Base-by-base conservation (phyloP, 495 filamentous ascomycete genomes). In the Aspergillus incahuasiensis region DNA sequence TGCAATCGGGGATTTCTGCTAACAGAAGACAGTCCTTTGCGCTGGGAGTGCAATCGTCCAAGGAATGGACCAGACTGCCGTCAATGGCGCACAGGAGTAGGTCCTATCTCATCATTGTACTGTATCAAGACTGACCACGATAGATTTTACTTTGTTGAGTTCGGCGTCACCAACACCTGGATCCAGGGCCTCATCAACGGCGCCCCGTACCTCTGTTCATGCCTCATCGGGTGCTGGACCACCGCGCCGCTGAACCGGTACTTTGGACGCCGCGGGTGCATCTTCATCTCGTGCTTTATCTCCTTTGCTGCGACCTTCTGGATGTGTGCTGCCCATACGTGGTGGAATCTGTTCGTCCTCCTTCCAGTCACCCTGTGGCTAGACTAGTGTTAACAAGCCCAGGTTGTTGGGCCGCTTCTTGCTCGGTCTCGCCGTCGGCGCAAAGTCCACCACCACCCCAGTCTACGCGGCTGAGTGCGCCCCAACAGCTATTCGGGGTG, bases 31-130 rank as follows among this genome's bases (percentile, higher is more conserved):
- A 40, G 69, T 70, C 63, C 30, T 72, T 15, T 78, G 69, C 77
- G 74, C 57, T 72, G 74, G 12, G 13, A 35, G 32, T 11, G 81
- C 82, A 6, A 79, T 76, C 38, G 78, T 81, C 5, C 83, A 86
- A 60, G 81, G 81, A 9, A 82, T 83, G 85, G 85, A 90, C 57
- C 86, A 92, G 65, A 90, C 88, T 0, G 87, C 88, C 54, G 86
- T 89, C 60, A 91, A 90, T 56, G 88, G 87, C 41, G 88, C 87
- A 0, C 53, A 55, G 34, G 53, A 55, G 44, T 9, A 85, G 88
- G 60, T 71, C 82, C 2, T 84, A 86, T 62, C 3, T 24, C 5
- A 55, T 0, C 32, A 19, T 48, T 15, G 7, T 22, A 32, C 49
- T 39, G 15, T 38, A 15, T n/a, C 1, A 1, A 21, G 6, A 20